Percentiles rank a stretch among this genome's conserved stretches.
Conservation (phyloP, 1,284 basidiomycete genomes). For the Somion occarium region DNA sequence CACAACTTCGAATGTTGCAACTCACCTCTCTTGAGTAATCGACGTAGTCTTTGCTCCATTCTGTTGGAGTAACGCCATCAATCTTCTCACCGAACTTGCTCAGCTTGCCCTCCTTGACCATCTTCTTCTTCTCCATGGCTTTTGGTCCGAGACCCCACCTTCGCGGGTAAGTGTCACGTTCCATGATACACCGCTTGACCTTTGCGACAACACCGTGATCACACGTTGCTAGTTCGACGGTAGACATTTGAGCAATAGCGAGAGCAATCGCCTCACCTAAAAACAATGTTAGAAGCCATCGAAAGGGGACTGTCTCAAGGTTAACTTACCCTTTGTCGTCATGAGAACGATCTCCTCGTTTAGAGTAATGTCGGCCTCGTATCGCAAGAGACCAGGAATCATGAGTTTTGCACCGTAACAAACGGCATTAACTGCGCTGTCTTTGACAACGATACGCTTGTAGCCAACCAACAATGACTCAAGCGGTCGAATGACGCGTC, state of each 20-base stretch:
- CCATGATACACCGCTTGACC: constrained; percentile 99
- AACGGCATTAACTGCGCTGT: constrained; percentile 98
- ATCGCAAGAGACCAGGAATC: constrained; percentile 97
- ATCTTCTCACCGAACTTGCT: constrained; percentile 95
- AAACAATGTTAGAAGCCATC: not conserved
- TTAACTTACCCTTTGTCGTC: constrained; percentile 86
- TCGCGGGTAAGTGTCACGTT: constrained; percentile 96
- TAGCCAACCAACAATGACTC: constrained; percentile 94
- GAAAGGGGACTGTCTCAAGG: too few species aligned
- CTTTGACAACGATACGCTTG: constrained; percentile 99
- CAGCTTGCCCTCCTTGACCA: constrained; percentile 94
- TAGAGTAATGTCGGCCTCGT: constrained; percentile 93
- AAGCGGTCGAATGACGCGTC: constrained; percentile 91
- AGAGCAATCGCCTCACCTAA: constrained; percentile 94
- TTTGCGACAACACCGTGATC: constrained; percentile 99
- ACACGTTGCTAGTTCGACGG: constrained; percentile 95
- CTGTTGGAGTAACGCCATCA: constrained; percentile 85
- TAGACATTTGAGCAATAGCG: constrained; percentile 97
- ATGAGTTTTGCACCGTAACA: constrained; percentile 99
- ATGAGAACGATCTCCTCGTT: constrained; percentile 98
- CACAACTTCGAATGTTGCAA: constrained; percentile 9
- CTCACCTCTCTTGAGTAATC: constrained; percentile 76
- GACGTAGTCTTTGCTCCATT: constrained; percentile 91
- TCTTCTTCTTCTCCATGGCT: constrained; percentile 97
- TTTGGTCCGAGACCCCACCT: constrained; percentile 98